Percentiles rank a stretch among this genome's conserved stretches.
Evolutionary conservation across 2,329 filamentous ascomycete species (phyloP).

Genomic region (Gremmenia infestans): DNA sequence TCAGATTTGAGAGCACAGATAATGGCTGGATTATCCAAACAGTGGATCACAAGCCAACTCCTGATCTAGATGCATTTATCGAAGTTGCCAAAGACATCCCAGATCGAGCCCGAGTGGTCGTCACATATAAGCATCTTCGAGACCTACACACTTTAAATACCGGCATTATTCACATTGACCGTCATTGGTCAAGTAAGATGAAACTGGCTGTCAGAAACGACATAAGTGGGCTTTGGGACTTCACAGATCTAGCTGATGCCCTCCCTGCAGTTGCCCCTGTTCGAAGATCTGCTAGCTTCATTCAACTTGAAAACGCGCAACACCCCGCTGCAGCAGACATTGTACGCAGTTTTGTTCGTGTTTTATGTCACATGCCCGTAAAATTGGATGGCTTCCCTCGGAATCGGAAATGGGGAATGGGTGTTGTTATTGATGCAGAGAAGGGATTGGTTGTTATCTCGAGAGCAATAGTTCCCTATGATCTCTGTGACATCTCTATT

Average conservation of each 20-base stretch:
- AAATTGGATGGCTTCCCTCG: conserved; percentile 98
- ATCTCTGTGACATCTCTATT: conserved; percentile 92
- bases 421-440: conserved; percentile 93
- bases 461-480: conserved; percentile 88
- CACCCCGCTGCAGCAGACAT: conserved; percentile 89
- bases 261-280: conserved; percentile 69
- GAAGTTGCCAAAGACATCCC: conserved; percentile 86
- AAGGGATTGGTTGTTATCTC: conserved; percentile 94
- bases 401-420: conserved; percentile 90
- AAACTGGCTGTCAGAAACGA: conserved; percentile 89
- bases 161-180: conserved; percentile 84
- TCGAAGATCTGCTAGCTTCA: conserved; percentile 79
- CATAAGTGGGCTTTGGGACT: conserved; percentile 87
- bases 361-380: conserved; percentile 87
- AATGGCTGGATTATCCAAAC: conserved; percentile 93
- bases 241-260: conserved; percentile 75
- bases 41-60: conserved; percentile 86
- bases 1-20: conserved; percentile 85
- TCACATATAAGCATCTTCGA: conserved; percentile 91
- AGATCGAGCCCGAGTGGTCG: conserved; percentile 75
- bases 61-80: conserved; percentile 82
- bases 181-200: conserved; percentile 96
- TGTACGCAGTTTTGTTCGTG: conserved; percentile 89
- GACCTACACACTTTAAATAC: conserved; percentile 95
- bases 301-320: conserved; percentile 81